Evolutionary conservation across 305 asterid genomes (phyloP), one percentile per base, ranked within the genome.

Genomic region (Solanum hybrid): DNA sequence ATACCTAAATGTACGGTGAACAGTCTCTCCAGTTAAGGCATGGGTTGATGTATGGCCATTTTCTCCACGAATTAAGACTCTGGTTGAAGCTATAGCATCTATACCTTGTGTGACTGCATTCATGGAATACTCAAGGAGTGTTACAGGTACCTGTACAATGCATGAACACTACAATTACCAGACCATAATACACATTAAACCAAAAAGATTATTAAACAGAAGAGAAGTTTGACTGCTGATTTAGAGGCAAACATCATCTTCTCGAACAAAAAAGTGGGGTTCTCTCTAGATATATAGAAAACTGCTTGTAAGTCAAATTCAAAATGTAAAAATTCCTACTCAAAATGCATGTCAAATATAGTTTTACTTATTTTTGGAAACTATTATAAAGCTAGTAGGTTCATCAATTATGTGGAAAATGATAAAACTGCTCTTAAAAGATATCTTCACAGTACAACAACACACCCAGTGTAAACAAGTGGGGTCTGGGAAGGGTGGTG

Each of bases 61-160:
- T 34, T 96, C 94, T 75, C 93, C 98, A 41, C 96, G 96, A 90
- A 97, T 96, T 84, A 94, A 90, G 89, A 97, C 99, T 91, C 97
- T 91, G 68, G 99, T 96, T 32, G 96, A 89, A 65, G 99, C 98
- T 91, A 97, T 94, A 83, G 99, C 99, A 87, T 97, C 99, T 83
- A 97, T 97, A 89, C 99, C 99, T 95, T 96, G 97, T 72, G 96
- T 96, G 79, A 97, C 99, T 4, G 94, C 96, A 90, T 6, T 94
- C 97, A 97, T 85, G 87, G 99, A 94, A 91, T 97, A 97, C 94
- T 97, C 98, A 0, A 95, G 92, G 90, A 96, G 99, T 39, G 92
- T 92, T 17, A 97, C 97, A 80, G 97, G 98, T 90, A 95, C 94
- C 99, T 97, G 94, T 89, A 90, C 27, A 84, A 84, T 31, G 88